These are phyloP conservation scores for Penicillium sp. DNA, from an alignment of 2,329 filamentous ascomycete species.

Conservation along the genomic window DNA sequence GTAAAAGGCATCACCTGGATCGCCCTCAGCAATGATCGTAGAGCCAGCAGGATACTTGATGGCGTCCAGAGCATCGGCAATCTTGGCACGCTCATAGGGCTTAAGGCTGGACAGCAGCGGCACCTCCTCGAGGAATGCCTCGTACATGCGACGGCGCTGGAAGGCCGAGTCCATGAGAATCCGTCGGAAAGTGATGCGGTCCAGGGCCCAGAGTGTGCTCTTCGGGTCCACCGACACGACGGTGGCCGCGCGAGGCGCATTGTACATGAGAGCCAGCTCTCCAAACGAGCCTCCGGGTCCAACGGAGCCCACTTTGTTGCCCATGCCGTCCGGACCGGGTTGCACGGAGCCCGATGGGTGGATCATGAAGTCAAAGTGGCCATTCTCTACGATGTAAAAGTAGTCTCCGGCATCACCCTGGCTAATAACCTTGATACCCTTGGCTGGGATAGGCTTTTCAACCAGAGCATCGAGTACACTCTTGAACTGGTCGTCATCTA, in stretches of 20 bases:
- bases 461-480: slow-evolving; percentile 84
- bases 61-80: slow-evolving; percentile 89
- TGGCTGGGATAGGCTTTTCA: slow-evolving; percentile 90
- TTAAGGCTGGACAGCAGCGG: slow-evolving; percentile 74
- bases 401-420: slow-evolving; percentile 95
- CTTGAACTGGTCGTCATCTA: slow-evolving; percentile 83
- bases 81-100: slow-evolving; percentile 90
- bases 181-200: slow-evolving; percentile 90
- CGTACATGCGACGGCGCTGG: slow-evolving; percentile 90
- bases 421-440: slow-evolving; percentile 80
- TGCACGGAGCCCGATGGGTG: slow-evolving; percentile 68
- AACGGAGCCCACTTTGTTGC: slow-evolving; percentile 70
- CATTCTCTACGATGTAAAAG: slow-evolving; percentile 93
- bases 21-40: slow-evolving; percentile 81
- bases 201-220: slow-evolving; percentile 84
- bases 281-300: slow-evolving; percentile 88
- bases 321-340: slow-evolving; percentile 71
- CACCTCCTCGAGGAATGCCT: slow-evolving; percentile 90
- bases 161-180: slow-evolving; percentile 98
- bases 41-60: slow-evolving; percentile 70
- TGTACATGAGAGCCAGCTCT: slow-evolving; percentile 96
- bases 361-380: slow-evolving; percentile 83
- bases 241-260: slow-evolving; percentile 88
- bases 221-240: slow-evolving; percentile 71
- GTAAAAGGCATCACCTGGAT: slow-evolving; percentile 84